Evolutionary conservation across 768 basidiomycete genomes (phyloP), one percentile per base, ranked within the genome.

Genomic region (Collybia sordida): DNA sequence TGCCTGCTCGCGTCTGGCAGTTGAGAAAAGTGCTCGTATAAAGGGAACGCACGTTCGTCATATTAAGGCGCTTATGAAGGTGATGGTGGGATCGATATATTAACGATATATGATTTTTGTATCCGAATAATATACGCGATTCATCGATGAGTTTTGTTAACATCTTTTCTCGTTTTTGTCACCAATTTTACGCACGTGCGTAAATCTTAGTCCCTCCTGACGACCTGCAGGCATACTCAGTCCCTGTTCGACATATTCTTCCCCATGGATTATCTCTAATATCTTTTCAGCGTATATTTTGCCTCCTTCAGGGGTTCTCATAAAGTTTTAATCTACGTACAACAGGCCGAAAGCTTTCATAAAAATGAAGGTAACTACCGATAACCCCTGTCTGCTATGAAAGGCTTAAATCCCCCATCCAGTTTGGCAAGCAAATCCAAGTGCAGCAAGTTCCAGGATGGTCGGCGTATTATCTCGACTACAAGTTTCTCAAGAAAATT

Each of bases 381-480:
- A 27, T 42, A 39, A 43, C 50, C 48, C 54, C 44, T 58, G 54
- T 42, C 40, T 21, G 51, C 24, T 45, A 28, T 47, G 45, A 53
- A 31, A 50, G 46, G 35, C 18, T 37, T 36, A n/a, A n/a, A 39
- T 31, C 46, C 41, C 42, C 36, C 42, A 12, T 39, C n/a, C 64
- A 98, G 95, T 99, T 99, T 69, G 97, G 97, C 60, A 99, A 99
- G 77, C 89, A 93, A 53, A 93, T 99, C 54, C 94, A 93, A 69
- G 84, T 89, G 24, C 90, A 96, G 67, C 93, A 97, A 74, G 86
- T 98, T 47, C 94, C 96, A 45, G 96, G 95, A 73, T 99, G 96
- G 96, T 92, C 91, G 23, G 66, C 77, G 37, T 92, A 91, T 74
- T 98, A 98, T 72, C 83, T 98, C 52, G 95, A 98, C 73, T 99